Percentiles rank a stretch among this genome's conserved stretches.
These are phyloP conservation scores for Thalassiosira livingstoniorum DNA, from an alignment of 352 stramenopile species.

Conservation along the genomic window DNA sequence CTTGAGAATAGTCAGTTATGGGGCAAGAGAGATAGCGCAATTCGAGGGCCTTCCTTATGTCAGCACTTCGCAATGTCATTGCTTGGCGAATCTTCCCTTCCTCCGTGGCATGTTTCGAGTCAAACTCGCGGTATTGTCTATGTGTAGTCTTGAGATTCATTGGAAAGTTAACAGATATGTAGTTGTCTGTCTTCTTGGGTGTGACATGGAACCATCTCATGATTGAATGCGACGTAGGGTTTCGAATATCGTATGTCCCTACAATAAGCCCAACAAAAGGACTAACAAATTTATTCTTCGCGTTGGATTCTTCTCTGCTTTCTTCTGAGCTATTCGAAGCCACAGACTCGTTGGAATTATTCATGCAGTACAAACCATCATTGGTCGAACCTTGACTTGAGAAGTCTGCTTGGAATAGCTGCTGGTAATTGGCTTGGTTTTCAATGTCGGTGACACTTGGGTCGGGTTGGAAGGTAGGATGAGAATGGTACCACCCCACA, in stretches of 20 bases:
- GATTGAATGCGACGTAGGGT: constrained; percentile 48
- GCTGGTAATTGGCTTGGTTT: constrained; percentile 93
- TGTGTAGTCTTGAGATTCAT: constrained; percentile 55
- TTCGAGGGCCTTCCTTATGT: constrained; percentile 39
- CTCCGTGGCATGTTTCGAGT: neutral
- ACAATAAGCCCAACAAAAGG: constrained; percentile 95
- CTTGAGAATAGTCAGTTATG: neutral
- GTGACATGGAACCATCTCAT: constrained; percentile 64
- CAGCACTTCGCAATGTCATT: constrained; percentile 26
- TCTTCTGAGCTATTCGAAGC: neutral
- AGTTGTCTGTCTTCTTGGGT: constrained; percentile 32
- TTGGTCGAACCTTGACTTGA: neutral
- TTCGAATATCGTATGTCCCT: constrained; percentile 89
- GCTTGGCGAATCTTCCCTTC: constrained; percentile 18
- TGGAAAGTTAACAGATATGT: constrained; percentile 52
- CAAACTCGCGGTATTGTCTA: constrained; percentile 37
- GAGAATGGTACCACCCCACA: constrained; percentile 95
- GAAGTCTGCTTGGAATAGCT: constrained; percentile 86
- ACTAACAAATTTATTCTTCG: constrained; percentile 63
- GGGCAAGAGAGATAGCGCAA: constrained; percentile 48
- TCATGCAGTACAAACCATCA: neutral
- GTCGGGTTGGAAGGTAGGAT: constrained; percentile 92
- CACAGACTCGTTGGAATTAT: neutral
- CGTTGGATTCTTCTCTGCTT: no score
- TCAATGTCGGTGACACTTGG: constrained; percentile 93